Evolutionary conservation across 768 basidiomycete genomes (phyloP), one percentile per base, ranked within the genome.

Genomic region (Trametes coccinea): DNA sequence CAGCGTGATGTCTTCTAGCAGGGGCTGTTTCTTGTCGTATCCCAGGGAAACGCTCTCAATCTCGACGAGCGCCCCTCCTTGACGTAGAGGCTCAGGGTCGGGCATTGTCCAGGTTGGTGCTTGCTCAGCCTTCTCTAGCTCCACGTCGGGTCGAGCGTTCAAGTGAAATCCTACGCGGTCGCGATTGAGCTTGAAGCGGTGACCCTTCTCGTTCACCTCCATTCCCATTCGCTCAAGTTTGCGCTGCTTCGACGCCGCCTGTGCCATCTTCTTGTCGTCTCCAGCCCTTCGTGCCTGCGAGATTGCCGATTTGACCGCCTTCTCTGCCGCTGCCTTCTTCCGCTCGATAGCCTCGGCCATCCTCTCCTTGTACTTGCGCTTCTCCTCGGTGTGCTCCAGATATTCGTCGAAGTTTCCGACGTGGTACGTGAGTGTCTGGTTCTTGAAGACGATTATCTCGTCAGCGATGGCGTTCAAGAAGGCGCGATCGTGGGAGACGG

Each of bases 401-500:
- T 59, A 66, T n/a, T 59, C 63, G 44, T 61, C 63, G 34, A 64
- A 64, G 45, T 61, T 66, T 14, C 67, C 67, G 17, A 55, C 54
- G 51, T 66, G 66, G 53, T 69, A 69, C 22, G 58, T 49, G 11
- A 69, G 61, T 10, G 57, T 65, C 43, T 65, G 66, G 53, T 61
- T 53, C 50, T 62, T 52, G 50, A 69, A 62, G 8, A 64, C 61
- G 40, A 69, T 62, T 17, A 66, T 65, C 56, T 69, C 67, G 41
- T 69, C 65, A 14, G 56, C 67, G 46, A 64, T 48, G 30, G 64
- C 66, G 53, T 69, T 66, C 11, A 69, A 48, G 56, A 69, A 66
- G 14, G 66, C 67, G 53, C 66, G 67, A 46, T 69, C 67, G 61
- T 69, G 67, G 3, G 67, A 69, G 47, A 66, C 66, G 17, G 64